A percentile compares a stretch with the other conserved stretches of the same genome.
Evolutionary conservation across 1,139 yeast genomes (phyloP).

Genomic region (Nakaseomyces bracarensis): DNA sequence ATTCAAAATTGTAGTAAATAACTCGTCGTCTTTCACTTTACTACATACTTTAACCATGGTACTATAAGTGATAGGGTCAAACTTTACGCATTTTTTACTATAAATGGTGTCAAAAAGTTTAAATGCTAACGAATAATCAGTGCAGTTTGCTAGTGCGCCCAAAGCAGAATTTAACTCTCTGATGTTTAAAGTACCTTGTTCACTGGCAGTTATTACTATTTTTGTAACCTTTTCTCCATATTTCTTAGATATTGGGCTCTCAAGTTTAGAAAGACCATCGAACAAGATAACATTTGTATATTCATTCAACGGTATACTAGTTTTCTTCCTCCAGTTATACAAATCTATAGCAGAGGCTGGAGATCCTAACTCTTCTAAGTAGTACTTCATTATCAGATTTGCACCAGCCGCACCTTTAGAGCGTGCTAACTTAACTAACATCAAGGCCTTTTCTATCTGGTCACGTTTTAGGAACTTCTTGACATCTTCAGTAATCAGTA

Average conservation of each 20-base stretch:
- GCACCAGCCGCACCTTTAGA: constrained; percentile 49
- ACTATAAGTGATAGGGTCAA: constrained; percentile 23
- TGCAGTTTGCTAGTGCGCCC: constrained; percentile 26
- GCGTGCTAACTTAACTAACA: constrained; percentile 44
- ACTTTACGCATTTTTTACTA: constrained; percentile 14
- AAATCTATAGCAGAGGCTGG: constrained; percentile 43
- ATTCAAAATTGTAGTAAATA: constrained; percentile 18
- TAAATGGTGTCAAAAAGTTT: constrained; percentile 16
- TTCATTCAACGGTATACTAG: constrained; percentile 48
- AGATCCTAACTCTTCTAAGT: constrained; percentile 35
- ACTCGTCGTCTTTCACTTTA: constrained; percentile 15
- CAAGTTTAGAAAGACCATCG: constrained; percentile 44
- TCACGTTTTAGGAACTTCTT: constrained; percentile 42
- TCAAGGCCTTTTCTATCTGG: constrained; percentile 45
- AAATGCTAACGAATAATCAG: constrained; percentile 20
- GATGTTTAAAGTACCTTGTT: constrained; percentile 16
- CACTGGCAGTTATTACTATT: constrained; percentile 17
- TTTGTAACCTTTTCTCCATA: constrained; percentile 19
- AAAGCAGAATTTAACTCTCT: constrained; percentile 29
- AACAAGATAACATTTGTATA: constrained; percentile 50
- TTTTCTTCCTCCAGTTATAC: constrained; percentile 48
- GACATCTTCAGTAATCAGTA: constrained; percentile 46
- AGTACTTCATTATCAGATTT: constrained; percentile 49
- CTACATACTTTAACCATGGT: constrained; percentile 21
- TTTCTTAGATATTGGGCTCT: constrained; percentile 18